Conservation (phyloP, 441 rosid genomes). For the Adansonia grandidieri region DNA sequence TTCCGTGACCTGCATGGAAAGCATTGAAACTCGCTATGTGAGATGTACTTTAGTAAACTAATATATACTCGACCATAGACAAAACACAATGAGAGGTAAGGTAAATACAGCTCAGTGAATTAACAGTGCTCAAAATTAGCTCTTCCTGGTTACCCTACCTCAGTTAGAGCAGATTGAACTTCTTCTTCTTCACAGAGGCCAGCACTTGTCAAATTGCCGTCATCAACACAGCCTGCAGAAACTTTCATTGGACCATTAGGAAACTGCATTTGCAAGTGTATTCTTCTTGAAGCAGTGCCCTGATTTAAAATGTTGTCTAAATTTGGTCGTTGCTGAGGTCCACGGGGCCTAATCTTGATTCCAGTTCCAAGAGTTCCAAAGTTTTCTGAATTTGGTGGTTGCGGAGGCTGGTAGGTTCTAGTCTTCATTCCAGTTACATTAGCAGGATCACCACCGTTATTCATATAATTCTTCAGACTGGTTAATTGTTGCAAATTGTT, state of each 20-base stretch:
- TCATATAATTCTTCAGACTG: conserved; percentile 35
- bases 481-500: conserved; percentile 42
- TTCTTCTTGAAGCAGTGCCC: conserved; percentile 82
- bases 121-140: not conserved
- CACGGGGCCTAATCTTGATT: conserved; percentile 59
- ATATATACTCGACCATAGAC: not conserved
- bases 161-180: conserved; percentile 51
- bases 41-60: not conserved
- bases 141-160: conserved; percentile 44
- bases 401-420: conserved; percentile 50
- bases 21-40: not conserved
- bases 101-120: not conserved
- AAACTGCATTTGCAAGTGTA: conserved; percentile 44
- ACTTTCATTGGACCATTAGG: conserved; percentile 16
- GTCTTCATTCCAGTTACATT: conserved; percentile 54
- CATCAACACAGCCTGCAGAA: conserved; percentile 19
- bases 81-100: not conserved
- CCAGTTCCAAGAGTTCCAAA: conserved; percentile 36
- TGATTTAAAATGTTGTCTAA: conserved; percentile 38
- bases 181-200: conserved; percentile 47
- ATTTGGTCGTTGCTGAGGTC: conserved; percentile 38
- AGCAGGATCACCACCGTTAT: conserved; percentile 28
- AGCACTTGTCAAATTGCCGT: conserved; percentile 24
- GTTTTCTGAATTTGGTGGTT: conserved; percentile 33
- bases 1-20: conserved; percentile 43